Evolutionary conservation across 2,329 filamentous ascomycete species (phyloP), one percentile per base, ranked within the genome.

Genomic region (Stachybotrys chlorohalonatus): DNA sequence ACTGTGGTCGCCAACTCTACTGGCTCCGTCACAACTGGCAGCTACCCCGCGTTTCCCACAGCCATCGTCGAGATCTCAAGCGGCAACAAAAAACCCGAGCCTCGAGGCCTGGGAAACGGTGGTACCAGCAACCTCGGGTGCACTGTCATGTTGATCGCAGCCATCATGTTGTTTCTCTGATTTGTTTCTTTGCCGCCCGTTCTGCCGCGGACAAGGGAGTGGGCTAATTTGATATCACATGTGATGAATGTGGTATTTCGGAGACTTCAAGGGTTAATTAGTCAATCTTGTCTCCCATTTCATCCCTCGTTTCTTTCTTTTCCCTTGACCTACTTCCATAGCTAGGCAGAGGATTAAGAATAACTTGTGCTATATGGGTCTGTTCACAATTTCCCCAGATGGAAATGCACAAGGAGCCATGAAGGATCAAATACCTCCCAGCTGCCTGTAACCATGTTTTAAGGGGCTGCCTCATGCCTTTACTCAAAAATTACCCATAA

Each of bases 121-220:
- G 63, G 64, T 55, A 63, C 62, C 17, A 64, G 67, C 56, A 66
- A 67, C 54, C 61, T 73, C 31, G 64, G 66, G 47, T 70, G 67
- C 57, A 59, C 65, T 45, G 59, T 73, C 58, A 67, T 75, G 67
- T 59, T 73, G 53, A 55, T 71, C 45, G 67, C 67, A 11, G 61
- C 61, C 49, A 58, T 70, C 52, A 65, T 69, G 63, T 64, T 70
- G 46, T 55, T 67, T 49, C 56, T 72, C 53, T 75, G 65, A 64
- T 51, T 32, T 42, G 36, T 42, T 42, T 13, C 36, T 13, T 42
- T 2, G 9, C 5, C 8, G 8, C 36, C 8, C 36, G 6, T 42
- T 42, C 13, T 42, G 13, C 13, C 13, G 9, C 3, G 36, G 13
- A 42, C 36, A 42, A 42, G 36, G 36, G 9, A 9, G 13, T 13